Evolutionary conservation across 1,139 yeast species (phyloP).

Genomic region (Lodderomyces theae): DNA sequence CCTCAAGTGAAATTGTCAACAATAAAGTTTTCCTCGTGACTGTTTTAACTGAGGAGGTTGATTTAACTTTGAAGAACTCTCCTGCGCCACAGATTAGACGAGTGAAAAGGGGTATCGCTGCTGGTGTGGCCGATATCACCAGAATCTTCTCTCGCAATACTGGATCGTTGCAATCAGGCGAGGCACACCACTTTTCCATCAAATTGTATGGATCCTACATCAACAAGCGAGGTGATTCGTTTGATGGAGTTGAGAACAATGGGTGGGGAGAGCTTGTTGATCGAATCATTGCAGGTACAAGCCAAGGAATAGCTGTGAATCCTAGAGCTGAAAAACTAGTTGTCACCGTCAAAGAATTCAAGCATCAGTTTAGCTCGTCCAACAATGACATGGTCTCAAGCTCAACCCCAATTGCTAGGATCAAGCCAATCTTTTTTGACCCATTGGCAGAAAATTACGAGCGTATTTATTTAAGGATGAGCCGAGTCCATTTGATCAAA

Average conservation of each 20-base stretch:
- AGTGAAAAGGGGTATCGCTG: constrained; percentile 79
- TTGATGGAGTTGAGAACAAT: constrained; percentile 38
- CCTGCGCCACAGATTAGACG: constrained; percentile 32
- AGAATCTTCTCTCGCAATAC: constrained; percentile 68
- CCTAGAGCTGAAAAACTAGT: constrained; percentile 76
- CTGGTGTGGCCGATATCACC: constrained; percentile 85
- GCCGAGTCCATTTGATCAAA: constrained; percentile 43
- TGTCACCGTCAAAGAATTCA: constrained; percentile 72
- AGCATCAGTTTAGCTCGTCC: constrained; percentile 45
- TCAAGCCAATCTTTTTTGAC: constrained; percentile 62
- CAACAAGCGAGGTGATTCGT: constrained; percentile 34
- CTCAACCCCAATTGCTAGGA: constrained; percentile 55
- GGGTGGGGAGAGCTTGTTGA: constrained; percentile 93
- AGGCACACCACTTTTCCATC: constrained; percentile 68
- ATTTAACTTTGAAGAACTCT: constrained; percentile 26
- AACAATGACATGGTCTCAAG: constrained; percentile 37
- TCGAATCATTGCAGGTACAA: constrained; percentile 73
- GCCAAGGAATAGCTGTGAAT: constrained; percentile 75
- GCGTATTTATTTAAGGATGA: constrained; percentile 56
- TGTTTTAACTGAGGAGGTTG: constrained; percentile 60
- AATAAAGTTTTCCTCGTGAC: constrained; percentile 69
- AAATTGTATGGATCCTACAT: constrained; percentile 71
- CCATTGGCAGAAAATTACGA: constrained; percentile 61
- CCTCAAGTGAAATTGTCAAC: constrained; percentile 63
- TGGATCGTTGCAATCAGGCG: constrained; percentile 59